These are phyloP conservation scores for Sugiyamaella americana DNA, from an alignment of 805 yeast species.

Conservation along the genomic window DNA sequence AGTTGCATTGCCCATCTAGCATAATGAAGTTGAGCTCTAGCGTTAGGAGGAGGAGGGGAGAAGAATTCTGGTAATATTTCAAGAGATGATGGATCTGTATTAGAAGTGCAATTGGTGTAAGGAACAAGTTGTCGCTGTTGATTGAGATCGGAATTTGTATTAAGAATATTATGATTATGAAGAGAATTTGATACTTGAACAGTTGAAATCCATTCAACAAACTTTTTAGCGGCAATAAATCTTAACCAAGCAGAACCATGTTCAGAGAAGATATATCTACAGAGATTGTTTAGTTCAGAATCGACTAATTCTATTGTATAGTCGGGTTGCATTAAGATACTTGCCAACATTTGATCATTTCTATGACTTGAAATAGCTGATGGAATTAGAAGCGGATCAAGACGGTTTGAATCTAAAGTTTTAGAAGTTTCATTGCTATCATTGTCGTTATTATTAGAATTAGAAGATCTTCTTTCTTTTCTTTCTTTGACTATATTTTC, in stretches of 20 bases:
- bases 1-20: constrained; percentile 25
- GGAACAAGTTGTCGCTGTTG: not conserved
- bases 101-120: not conserved
- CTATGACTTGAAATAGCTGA: constrained; percentile 15
- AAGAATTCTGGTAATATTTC: not conserved
- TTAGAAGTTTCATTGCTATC: not conserved
- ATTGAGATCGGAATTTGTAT: not conserved
- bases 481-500: constrained; percentile 2
- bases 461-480: not conserved
- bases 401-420: not conserved
- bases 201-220: constrained; percentile 19
- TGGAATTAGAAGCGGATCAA: constrained; percentile 18
- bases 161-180: not conserved
- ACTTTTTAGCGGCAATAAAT: constrained; percentile 22
- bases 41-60: not conserved
- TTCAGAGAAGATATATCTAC: constrained; percentile 23
- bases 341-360: constrained; percentile 22
- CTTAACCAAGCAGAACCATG: constrained; percentile 26
- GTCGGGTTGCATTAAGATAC: constrained; percentile 23
- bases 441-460: not conserved
- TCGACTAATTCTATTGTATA: constrained; percentile 16
- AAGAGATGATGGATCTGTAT: not conserved
- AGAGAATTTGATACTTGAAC: not conserved
- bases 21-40: constrained; percentile 16
- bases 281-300: constrained; percentile 19